Evolutionary conservation across 108 stramenopile species (phyloP).

Genomic region (Cylindrotheca fusiformis): DNA sequence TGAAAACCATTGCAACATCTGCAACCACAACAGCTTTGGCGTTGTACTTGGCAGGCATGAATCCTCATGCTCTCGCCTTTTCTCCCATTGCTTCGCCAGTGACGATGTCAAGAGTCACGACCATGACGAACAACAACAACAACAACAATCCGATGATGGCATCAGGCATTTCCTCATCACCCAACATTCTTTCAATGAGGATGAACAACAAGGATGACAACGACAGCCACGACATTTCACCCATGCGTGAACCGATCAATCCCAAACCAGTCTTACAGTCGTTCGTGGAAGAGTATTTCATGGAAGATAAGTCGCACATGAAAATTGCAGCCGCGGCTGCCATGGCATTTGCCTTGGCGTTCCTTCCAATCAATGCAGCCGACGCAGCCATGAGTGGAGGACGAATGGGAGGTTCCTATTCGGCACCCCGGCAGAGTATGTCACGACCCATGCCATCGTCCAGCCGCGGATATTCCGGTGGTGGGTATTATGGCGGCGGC

Average conservation of each 20-base stretch:
- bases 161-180: no score
- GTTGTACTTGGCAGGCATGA: no score
- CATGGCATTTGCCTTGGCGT: constrained; percentile 12
- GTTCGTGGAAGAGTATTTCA: not conserved
- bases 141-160: no score
- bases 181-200: no score
- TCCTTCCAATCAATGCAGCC: constrained; percentile 28
- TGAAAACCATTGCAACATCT: no score
- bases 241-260: constrained; percentile 4
- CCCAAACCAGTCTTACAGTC: constrained; percentile 10
- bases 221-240: not conserved
- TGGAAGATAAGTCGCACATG: not conserved
- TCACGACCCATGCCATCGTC: constrained; percentile 18
- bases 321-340: constrained; percentile 8
- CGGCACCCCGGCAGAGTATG: constrained; percentile 9
- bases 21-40: no score
- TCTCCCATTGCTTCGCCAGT: no score
- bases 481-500: no score
- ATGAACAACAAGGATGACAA: not conserved
- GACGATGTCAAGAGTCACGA: no score
- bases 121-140: no score
- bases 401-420: constrained; percentile 72
- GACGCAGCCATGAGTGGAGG: constrained; percentile 67
- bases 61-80: no score
- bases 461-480: constrained; percentile 24